Percentiles rank a stretch among this genome's conserved stretches.
phyloP scores from a whole-genome alignment of 2,329 filamentous ascomycete genomes.

The Neoascochyta sp. region DNA sequence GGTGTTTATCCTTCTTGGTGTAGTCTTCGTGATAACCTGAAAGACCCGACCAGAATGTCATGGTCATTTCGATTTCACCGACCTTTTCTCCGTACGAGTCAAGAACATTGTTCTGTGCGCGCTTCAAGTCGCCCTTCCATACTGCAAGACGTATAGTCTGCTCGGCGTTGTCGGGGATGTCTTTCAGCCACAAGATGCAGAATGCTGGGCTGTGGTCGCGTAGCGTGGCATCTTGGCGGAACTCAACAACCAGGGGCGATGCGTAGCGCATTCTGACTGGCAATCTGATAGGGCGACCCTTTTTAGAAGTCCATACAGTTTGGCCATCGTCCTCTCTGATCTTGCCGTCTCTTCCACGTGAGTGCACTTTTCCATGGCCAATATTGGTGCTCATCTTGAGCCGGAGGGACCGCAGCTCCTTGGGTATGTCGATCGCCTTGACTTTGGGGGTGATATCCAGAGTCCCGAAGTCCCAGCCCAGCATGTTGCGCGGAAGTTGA shows the following conservation, averaged over 20 bases:
- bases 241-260: constrained; percentile 55
- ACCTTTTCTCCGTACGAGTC: constrained; percentile 54
- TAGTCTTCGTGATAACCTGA: constrained; percentile 57
- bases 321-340: constrained; percentile 31
- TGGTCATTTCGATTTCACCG: constrained; percentile 55
- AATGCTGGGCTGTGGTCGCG: constrained; percentile 59
- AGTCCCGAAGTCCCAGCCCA: constrained; percentile 71
- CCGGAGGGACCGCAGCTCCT: constrained; percentile 49
- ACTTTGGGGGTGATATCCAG: constrained; percentile 58
- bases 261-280: constrained; percentile 61
- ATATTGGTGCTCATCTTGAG: constrained; percentile 60
- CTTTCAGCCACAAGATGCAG: constrained; percentile 64
- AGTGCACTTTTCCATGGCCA: constrained; percentile 57
- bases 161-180: constrained; percentile 66
- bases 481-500: constrained; percentile 54
- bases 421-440: constrained; percentile 48
- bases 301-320: constrained; percentile 53
- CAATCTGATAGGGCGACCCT: constrained; percentile 47
- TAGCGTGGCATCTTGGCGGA: constrained; percentile 54
- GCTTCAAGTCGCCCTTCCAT: constrained; percentile 63
- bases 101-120: constrained; percentile 49
- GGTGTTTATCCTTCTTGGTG: constrained; percentile 53
- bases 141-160: constrained; percentile 57
- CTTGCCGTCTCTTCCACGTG: constrained; percentile 30
- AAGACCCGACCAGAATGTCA: constrained; percentile 61